Evolutionary conservation across 352 stramenopile species (phyloP), one percentile per base, ranked within the genome.

Genomic region (Phytophthora aleatoria): DNA sequence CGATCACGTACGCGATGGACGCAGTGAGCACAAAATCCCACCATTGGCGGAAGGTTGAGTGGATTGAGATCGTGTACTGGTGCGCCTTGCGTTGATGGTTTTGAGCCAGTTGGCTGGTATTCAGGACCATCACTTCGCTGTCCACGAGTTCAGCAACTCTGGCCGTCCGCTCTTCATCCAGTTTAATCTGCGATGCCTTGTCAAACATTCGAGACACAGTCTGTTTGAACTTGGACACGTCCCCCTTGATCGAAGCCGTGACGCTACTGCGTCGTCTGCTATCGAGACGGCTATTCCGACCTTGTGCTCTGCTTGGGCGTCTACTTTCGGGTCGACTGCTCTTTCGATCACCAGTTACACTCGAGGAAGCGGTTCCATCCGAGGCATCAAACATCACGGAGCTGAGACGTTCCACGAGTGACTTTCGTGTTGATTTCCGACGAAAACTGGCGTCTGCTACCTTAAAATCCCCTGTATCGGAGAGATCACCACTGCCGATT

Each of bases 61-160:
- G 75, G 24, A 86, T 61, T 26, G 81, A 89, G 20, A 89, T 87
- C 9, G 77, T 87, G 41, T 87, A 73, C 13, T 69, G 71, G 41
- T 86, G 50, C 5, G 74, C 68, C 27, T 74, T 87, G 24, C 67
- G 70, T 50, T 81, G 57, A 38, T 90, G 81, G 27, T 79, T 90
- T 49, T 86, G 71, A 6, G 77, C 77, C 26, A 90, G 64, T 48
- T 90, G 79, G 20, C 69, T 74, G 1, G 81, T 71, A 61, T 89
- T 86, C 11, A 89, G 53, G 16, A 89, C 73, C 69, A 89, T 81
- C 28, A 86, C 77, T 20, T 89, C 79, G 27, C 77, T 84, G 57
- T 85, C 71, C 45, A 89, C 71, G 2, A 89, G 70, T 26, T 86
- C 79, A 5, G 79, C 72, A 1, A 89, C 76, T 48, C 79, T 73